Percentiles rank a stretch among this genome's conserved stretches.
These are phyloP conservation scores for Casuarina equisetifolia DNA, from an alignment of 306 rosid species.

Conservation along the genomic window DNA sequence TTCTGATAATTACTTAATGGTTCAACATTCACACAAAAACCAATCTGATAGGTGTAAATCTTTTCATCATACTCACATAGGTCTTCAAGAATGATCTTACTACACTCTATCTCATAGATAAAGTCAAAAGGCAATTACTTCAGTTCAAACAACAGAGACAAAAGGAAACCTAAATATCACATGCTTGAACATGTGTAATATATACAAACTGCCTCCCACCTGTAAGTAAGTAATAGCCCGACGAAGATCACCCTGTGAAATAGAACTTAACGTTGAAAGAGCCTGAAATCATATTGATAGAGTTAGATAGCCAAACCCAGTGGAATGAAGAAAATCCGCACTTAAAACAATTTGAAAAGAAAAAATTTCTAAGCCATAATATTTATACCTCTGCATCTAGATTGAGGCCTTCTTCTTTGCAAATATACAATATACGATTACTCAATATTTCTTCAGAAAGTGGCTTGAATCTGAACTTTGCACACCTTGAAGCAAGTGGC, in stretches of 20 bases:
- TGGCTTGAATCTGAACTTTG: constrained; percentile 98
- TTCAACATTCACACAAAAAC: constrained; percentile 11
- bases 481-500: constrained; percentile 97
- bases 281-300: constrained; percentile 46
- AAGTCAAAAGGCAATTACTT: constrained; percentile 9
- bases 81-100: not conserved
- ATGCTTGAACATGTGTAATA: not conserved
- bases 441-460: constrained; percentile 84
- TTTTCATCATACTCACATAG: not conserved
- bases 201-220: constrained; percentile 41
- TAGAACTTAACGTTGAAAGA: constrained; percentile 76
- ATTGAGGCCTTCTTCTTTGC: constrained; percentile 78
- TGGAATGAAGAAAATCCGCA: constrained; percentile 13
- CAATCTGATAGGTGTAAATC: not conserved
- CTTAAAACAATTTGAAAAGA: not conserved
- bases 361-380: not conserved
- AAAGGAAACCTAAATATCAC: not conserved
- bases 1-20: constrained; percentile 3
- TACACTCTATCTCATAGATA: not conserved
- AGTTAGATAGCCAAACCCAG: constrained; percentile 7
- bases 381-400: constrained; percentile 75
- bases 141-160: constrained; percentile 1
- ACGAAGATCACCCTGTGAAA: constrained; percentile 96
- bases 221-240: constrained; percentile 94
- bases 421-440: constrained; percentile 63